These are phyloP conservation scores for Penicillium sp. DNA, from an alignment of 2,329 filamentous ascomycete species.

Conservation along the genomic window DNA sequence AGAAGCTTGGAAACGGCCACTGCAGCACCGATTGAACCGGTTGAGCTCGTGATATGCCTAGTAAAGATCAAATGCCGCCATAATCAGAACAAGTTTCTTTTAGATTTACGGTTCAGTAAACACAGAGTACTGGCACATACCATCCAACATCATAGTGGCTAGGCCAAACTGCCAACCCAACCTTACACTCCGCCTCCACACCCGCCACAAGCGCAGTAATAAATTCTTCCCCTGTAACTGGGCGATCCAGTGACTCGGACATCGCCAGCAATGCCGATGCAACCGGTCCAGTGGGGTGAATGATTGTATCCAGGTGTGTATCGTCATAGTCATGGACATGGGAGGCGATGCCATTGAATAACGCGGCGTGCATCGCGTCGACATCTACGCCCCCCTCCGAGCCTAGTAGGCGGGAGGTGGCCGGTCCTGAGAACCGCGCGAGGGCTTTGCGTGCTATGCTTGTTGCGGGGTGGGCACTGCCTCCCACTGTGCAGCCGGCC, in stretches of 20 bases:
- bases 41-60: conserved; percentile 20
- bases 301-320: conserved; percentile 57
- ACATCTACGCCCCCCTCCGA: conserved; percentile 35
- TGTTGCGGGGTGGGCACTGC: conserved; percentile 49
- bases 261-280: conserved; percentile 48
- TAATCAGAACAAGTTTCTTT: neutral
- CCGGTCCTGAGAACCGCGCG: conserved; percentile 37
- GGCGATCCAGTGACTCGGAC: conserved; percentile 41
- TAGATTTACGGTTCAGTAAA: too few species aligned
- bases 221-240: conserved; percentile 48
- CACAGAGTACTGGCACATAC: conserved; percentile 17
- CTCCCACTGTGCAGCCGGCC: conserved; percentile 55
- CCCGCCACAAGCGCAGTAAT: conserved; percentile 54
- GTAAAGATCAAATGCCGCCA: neutral
- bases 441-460: conserved; percentile 39
- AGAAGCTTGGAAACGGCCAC: conserved; percentile 54
- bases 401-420: conserved; percentile 41
- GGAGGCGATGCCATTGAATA: conserved; percentile 57
- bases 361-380: conserved; percentile 52
- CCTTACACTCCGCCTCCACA: conserved; percentile 55
- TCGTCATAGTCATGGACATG: conserved; percentile 61
- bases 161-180: conserved; percentile 54
- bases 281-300: conserved; percentile 56
- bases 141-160: conserved; percentile 58
- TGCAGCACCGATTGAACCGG: conserved; percentile 55